Evolutionary conservation across 441 rosid species (phyloP), one percentile per base, ranked within the genome.

Genomic region (Macaranga tanarius): DNA sequence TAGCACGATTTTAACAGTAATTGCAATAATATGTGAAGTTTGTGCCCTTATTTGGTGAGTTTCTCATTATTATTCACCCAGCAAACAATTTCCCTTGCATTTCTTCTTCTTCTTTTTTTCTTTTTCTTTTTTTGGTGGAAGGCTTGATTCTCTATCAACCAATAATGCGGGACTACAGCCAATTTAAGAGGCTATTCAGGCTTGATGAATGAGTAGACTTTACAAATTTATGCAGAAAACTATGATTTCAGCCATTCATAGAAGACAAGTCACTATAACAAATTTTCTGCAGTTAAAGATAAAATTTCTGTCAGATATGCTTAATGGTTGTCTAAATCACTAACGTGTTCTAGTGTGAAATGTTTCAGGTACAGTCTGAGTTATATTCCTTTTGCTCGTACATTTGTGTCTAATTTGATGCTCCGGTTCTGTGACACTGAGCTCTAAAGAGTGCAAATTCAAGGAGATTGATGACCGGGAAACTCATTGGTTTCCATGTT

Each of bases 321-420:
- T 31, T 31, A 31, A 17, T n/a, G 57, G 62, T 61, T 40, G 55
- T 51, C 40, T 15, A 17, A n/a, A 19, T 28, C 25, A n/a, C 50
- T 69, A 44, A 56, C 42, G 48, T 26, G 23, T 10, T 75, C 51
- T 52, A 22, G 40, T 74, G 69, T 76, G 83, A 62, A 62, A 56
- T 73, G 47, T 84, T 79, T 71, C 97, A 95, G 99, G 99, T 95
- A 92, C 80, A 75, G 96, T 74, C 86, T 95, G 76, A 95, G 96
- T 73, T 95, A 90, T 52, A 87, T 95, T 60, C 98, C 97, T 45
- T 95, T 95, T 72, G 98, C 96, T 34, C 83, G 96, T 40, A 86
- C 88, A 73, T 87, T 88, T 82, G 90, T 95, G 78, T 91, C 98
- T n/a, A 80, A 86, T 58, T 67, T 91, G 73, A 89, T 89, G 92